Evolutionary conservation across 2,329 filamentous ascomycete species (phyloP).

Genomic region (Bertia moriformis): DNA sequence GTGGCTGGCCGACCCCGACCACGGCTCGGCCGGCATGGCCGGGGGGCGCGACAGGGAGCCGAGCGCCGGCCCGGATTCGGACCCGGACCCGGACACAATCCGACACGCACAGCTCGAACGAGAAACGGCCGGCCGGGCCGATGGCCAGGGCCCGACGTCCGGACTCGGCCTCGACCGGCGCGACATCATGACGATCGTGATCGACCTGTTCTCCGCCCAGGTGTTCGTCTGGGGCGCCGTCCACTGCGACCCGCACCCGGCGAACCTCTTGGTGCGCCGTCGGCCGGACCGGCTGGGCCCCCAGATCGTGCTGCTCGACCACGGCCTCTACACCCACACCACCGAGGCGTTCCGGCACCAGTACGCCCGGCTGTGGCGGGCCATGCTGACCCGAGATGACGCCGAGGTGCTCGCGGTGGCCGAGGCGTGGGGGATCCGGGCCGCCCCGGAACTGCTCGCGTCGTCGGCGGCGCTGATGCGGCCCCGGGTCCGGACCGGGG

Average conservation of each 20-base stretch:
- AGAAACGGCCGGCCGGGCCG: not conserved
- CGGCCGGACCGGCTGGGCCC: conserved; percentile 35
- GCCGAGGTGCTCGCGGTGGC: conserved; percentile 40
- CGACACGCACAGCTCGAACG: not conserved
- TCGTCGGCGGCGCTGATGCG: conserved; percentile 50
- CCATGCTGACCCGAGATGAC: conserved; percentile 53
- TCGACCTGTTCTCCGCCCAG: conserved; percentile 54
- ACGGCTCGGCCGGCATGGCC: not conserved
- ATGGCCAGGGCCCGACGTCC: not conserved
- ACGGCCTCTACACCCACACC: conserved; percentile 57
- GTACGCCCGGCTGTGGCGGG: conserved; percentile 43
- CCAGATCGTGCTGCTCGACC: conserved; percentile 56
- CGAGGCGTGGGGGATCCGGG: conserved; percentile 44
- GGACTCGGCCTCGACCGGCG: conserved; percentile 47
- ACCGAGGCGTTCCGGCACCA: conserved; percentile 45
- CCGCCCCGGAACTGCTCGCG: conserved; percentile 53
- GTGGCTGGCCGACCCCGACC: conserved; percentile 42
- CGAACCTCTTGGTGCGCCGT: conserved; percentile 53
- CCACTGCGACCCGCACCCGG: conserved; percentile 54
- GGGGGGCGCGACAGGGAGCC: too few species aligned
- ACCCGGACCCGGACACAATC: not conserved
- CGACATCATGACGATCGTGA: conserved; percentile 54
- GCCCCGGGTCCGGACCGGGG: conserved; percentile 29
- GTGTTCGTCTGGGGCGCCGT: conserved; percentile 60
- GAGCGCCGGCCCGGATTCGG: too few species aligned